Percentiles rank a stretch among this genome's conserved stretches.
Conservation (phyloP, 2,329 filamentous ascomycete species). For the Emydomyces testavorans region DNA sequence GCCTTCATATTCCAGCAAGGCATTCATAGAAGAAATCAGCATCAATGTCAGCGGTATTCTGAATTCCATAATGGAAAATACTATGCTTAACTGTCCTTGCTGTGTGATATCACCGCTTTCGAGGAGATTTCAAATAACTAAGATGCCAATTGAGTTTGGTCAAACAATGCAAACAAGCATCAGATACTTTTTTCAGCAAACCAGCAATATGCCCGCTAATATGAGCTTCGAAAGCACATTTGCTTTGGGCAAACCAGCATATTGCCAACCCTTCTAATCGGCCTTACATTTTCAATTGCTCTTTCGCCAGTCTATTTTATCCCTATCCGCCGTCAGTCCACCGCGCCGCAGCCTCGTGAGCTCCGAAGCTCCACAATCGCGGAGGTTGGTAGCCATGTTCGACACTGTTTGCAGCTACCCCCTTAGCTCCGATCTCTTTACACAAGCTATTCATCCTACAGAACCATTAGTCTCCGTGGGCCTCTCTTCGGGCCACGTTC, state of each 20-base stretch:
- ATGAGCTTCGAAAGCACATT: neutral
- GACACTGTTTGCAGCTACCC: conserved; percentile 87
- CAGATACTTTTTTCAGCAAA: too few species aligned
- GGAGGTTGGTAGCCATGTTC: conserved; percentile 51
- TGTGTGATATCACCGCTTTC: neutral
- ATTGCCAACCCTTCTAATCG: neutral
- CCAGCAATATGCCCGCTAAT: too few species aligned
- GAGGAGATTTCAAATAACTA: neutral
- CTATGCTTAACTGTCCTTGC: too few species aligned
- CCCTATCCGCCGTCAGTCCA: neutral
- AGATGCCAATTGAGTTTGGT: neutral
- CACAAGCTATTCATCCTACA: conserved; percentile 73
- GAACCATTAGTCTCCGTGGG: conserved; percentile 80
- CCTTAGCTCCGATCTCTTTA: conserved; percentile 73
- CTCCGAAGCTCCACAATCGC: neutral
- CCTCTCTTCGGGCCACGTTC: conserved; percentile 71
- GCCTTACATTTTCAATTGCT: neutral
- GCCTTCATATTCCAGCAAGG: too few species aligned
- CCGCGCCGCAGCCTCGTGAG: neutral
- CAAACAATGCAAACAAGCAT: conserved; percentile 11
- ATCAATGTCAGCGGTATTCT: too few species aligned
- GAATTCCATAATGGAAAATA: too few species aligned
- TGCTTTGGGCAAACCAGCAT: neutral
- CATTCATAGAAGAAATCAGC: too few species aligned
- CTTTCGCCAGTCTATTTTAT: neutral